These are phyloP conservation scores for Stramenopiles sp. DNA, from an alignment of 352 stramenopile genomes.

Conservation along the genomic window DNA sequence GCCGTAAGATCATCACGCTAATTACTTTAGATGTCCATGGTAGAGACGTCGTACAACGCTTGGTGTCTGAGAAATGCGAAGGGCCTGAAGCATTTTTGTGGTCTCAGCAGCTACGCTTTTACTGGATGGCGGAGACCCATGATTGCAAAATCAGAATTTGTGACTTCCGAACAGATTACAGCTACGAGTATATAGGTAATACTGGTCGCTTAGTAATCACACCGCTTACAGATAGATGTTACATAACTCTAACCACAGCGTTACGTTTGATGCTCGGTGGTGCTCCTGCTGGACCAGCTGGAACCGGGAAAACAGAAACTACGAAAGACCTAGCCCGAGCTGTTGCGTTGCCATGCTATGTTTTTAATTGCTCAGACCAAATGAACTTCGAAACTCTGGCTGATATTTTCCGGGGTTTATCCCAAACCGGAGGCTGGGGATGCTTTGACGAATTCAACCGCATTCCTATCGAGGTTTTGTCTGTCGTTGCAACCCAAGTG, in stretches of 20 bases:
- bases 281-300: constrained; percentile 45
- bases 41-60: constrained; percentile 67
- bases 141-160: constrained; percentile 61
- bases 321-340: constrained; percentile 50
- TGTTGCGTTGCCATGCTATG: constrained; percentile 51
- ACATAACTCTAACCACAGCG: constrained; percentile 54
- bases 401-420: constrained; percentile 78
- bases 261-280: constrained; percentile 48
- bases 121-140: constrained; percentile 50
- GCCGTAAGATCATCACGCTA: constrained; percentile 80
- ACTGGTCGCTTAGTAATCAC: constrained; percentile 59
- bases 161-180: constrained; percentile 70
- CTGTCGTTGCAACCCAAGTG: constrained; percentile 84
- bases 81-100: constrained; percentile 56
- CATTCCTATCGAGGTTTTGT: constrained; percentile 84
- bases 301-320: constrained; percentile 60
- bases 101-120: constrained; percentile 61
- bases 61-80: constrained; percentile 64
- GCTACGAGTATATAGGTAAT: constrained; percentile 89
- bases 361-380: constrained; percentile 65
- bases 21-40: constrained; percentile 87
- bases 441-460: constrained; percentile 93
- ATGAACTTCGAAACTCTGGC: constrained; percentile 89
- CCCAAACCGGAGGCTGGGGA: constrained; percentile 78
- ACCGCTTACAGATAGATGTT: constrained; percentile 51